These are phyloP conservation scores for Leucogyrophana mollusca DNA, from an alignment of 768 basidiomycete genomes.

Conservation along the genomic window DNA sequence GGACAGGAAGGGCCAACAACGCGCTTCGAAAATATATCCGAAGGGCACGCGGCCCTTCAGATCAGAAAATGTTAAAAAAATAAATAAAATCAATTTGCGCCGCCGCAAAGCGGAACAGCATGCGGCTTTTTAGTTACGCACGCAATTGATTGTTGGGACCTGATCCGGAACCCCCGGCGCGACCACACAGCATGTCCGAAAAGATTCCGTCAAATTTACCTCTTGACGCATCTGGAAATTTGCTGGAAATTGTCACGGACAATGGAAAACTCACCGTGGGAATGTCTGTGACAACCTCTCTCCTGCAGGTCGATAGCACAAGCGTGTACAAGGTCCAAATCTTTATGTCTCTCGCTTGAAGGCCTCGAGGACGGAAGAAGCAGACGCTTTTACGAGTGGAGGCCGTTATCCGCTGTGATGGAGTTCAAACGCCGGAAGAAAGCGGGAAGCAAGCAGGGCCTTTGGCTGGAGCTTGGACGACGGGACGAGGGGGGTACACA, in stretches of 20 bases:
- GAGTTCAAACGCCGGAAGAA: neutral
- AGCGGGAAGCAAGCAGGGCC: no score
- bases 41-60: conserved; percentile 7
- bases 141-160: conserved; percentile 16
- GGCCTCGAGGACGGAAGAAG: conserved; percentile 33
- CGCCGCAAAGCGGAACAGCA: conserved; percentile 14
- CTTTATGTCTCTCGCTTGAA: conserved; percentile 27
- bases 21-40: conserved; percentile 12
- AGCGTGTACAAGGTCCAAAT: conserved; percentile 9
- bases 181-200: conserved; percentile 17
- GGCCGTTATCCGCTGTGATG: conserved; percentile 21
- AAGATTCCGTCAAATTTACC: conserved; percentile 12
- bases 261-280: conserved; percentile 33
- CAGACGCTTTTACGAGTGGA: conserved; percentile 1
- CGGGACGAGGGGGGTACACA: neutral
- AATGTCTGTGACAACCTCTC: conserved; percentile 15
- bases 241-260: conserved; percentile 15
- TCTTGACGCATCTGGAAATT: conserved; percentile 13
- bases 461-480: no score
- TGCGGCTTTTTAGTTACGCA: neutral
- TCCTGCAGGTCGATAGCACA: conserved; percentile 6
- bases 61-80: conserved; percentile 18
- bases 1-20: conserved; percentile 13
- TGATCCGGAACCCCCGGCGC: conserved; percentile 7
- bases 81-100: conserved; percentile 15